A percentile compares a stretch with the other conserved stretches of the same genome.
phyloP scores from a whole-genome alignment of 176 grass and related monocot genomes.

The Triticum aestivum region DNA sequence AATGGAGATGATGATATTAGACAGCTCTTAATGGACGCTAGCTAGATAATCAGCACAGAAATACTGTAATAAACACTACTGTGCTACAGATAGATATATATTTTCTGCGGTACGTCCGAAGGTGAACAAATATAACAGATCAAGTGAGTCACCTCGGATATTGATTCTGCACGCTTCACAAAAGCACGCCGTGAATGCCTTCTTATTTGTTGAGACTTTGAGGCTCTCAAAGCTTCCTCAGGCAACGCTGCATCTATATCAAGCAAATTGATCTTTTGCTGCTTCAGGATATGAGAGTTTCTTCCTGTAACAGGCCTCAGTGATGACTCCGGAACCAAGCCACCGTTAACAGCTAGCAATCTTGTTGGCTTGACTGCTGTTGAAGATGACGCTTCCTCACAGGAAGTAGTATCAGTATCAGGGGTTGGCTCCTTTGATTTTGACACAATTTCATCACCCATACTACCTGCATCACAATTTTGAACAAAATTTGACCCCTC shows the following conservation, averaged over 20 bases:
- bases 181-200: conserved; percentile 76
- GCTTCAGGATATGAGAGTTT: conserved; percentile 67
- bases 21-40: no score
- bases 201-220: conserved; percentile 57
- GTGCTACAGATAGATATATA: no score
- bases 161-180: conserved; percentile 82
- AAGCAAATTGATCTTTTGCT: conserved; percentile 80
- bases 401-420: conserved; percentile 26
- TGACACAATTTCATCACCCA: conserved; percentile 36
- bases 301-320: conserved; percentile 67
- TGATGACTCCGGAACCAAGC: conserved; percentile 67
- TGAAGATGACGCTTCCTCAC: conserved; percentile 41
- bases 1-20: no score
- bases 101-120: no score
- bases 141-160: conserved; percentile 60
- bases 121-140: no score
- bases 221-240: conserved; percentile 63
- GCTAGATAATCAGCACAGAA: no score
- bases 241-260: conserved; percentile 88
- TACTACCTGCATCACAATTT: conserved; percentile 31
- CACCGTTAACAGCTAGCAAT: conserved; percentile 46
- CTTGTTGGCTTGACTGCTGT: conserved; percentile 42
- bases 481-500: conserved; percentile 38
- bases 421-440: conserved; percentile 35
- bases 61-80: neutral